These are phyloP conservation scores for Diospyros kaki DNA, from an alignment of 148 eudicot genomes.

Conservation along the genomic window DNA sequence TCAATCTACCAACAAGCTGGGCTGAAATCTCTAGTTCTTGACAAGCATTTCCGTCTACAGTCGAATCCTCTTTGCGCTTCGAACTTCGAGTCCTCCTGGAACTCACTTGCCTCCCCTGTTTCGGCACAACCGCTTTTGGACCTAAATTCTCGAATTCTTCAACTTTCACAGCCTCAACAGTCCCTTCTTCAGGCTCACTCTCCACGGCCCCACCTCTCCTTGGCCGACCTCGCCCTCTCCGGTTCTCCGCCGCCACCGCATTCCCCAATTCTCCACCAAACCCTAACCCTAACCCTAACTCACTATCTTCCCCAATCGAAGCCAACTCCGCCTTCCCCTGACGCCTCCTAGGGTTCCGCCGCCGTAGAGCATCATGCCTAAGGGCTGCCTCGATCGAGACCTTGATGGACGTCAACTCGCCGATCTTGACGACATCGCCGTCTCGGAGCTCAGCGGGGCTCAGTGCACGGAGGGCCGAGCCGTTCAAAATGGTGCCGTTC, in stretches of 20 bases:
- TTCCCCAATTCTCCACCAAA: slow-evolving; percentile 14
- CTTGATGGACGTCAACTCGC: slow-evolving; percentile 54
- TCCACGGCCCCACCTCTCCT: slow-evolving; percentile 11
- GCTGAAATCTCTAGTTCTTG: slow-evolving; percentile 18
- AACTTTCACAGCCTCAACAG: neutral
- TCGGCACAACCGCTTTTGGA: neutral
- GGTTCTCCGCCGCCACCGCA: neutral
- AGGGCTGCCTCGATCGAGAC: slow-evolving; percentile 20
- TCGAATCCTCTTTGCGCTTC: slow-evolving; percentile 22
- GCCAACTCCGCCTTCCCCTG: slow-evolving; percentile 3
- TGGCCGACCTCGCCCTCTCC: slow-evolving; percentile 5
- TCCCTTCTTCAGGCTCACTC: slow-evolving; percentile 11
- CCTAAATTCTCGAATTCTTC: slow-evolving; percentile 5
- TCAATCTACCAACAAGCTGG: slow-evolving; percentile 19
- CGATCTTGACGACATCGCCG: slow-evolving; percentile 57
- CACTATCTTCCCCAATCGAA: slow-evolving; percentile 4
- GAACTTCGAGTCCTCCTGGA: slow-evolving; percentile 39
- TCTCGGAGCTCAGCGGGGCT: slow-evolving; percentile 28
- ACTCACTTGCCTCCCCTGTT: slow-evolving; percentile 14
- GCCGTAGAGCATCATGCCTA: neutral
- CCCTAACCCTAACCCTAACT: slow-evolving; percentile 23
- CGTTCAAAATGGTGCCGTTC: slow-evolving; percentile 64
- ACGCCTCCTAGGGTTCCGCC: slow-evolving; percentile 30
- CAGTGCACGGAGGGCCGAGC: slow-evolving; percentile 23
- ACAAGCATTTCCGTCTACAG: slow-evolving; percentile 2